Conservation (phyloP, 2,329 filamentous ascomycete species). For the Malbranchea cinnamomea region DNA sequence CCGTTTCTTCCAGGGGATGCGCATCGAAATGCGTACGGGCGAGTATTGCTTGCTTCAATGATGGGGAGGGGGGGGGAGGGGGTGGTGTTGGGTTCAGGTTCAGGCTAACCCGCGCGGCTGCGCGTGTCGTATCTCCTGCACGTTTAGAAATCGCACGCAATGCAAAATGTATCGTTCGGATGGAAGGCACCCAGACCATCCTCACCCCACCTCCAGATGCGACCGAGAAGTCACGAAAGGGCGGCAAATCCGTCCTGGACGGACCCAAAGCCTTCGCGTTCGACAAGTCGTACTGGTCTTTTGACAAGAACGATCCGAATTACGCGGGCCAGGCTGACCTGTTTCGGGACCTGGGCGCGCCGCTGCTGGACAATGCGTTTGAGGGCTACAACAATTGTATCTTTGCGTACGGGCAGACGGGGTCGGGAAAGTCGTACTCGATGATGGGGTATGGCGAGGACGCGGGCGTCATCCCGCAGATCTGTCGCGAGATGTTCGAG, state of each 20-base stretch:
- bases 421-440: conserved; percentile 95
- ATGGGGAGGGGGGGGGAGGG: no score
- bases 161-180: conserved; percentile 93
- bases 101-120: no score
- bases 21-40: neutral
- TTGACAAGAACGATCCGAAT: conserved; percentile 62
- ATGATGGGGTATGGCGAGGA: conserved; percentile 99
- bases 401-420: conserved; percentile 96
- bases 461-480: conserved; percentile 86
- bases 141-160: conserved; percentile 67
- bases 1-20: neutral
- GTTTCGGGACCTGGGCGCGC: conserved; percentile 74
- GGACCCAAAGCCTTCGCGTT: conserved; percentile 83
- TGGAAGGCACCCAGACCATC: conserved; percentile 86
- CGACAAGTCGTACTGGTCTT: conserved; percentile 97
- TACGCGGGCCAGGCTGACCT: conserved; percentile 86
- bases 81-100: neutral
- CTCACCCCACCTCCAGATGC: conserved; percentile 56
- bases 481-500: conserved; percentile 95
- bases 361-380: conserved; percentile 93
- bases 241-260: conserved; percentile 39
- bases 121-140: conserved; percentile 12
- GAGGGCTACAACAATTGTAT: conserved; percentile 99
- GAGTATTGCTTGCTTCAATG: no score
- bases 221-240: conserved; percentile 23